A percentile compares a stretch with the other conserved stretches of the same genome.
These are phyloP conservation scores for Pleurotus tuoliensis DNA, from an alignment of 768 basidiomycete genomes.

Conservation along the genomic window DNA sequence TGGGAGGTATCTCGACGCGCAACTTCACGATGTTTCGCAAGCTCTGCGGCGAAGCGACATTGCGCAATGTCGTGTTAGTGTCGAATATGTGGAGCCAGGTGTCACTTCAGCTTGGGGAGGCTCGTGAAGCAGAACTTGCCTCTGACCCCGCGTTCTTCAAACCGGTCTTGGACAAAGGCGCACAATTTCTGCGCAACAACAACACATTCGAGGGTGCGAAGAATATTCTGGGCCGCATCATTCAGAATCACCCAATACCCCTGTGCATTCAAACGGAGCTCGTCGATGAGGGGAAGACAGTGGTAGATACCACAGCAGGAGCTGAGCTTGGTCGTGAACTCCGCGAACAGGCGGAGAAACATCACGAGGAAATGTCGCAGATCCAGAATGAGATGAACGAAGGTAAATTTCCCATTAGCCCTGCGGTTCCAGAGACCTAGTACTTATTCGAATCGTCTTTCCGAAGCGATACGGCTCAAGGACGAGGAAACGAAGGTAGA, in stretches of 20 bases:
- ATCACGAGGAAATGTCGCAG: constrained; percentile 12
- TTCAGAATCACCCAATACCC: constrained; percentile 10
- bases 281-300: constrained; percentile 17
- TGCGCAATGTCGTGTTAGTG: constrained; percentile 41
- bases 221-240: constrained; percentile 28
- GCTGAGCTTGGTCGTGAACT: constrained; percentile 11
- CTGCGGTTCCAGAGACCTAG: no score
- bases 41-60: constrained; percentile 37
- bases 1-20: constrained; percentile 34
- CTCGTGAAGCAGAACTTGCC: constrained; percentile 42
- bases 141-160: constrained; percentile 46
- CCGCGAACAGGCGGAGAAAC: constrained; percentile 8
- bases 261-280: constrained; percentile 19
- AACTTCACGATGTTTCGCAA: constrained; percentile 44
- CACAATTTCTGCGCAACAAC: constrained; percentile 38
- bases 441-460: not conserved
- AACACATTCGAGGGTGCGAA: constrained; percentile 31
- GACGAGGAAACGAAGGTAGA: constrained; percentile 44
- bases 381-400: constrained; percentile 12
- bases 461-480: constrained; percentile 32
- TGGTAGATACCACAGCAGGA: constrained; percentile 34
- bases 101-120: constrained; percentile 26
- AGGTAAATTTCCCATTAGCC: not conserved
- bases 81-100: constrained; percentile 46
- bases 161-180: constrained; percentile 46